Conservation (phyloP, 2,329 filamentous ascomycete genomes). For the Chalaropsis thielavioides region DNA sequence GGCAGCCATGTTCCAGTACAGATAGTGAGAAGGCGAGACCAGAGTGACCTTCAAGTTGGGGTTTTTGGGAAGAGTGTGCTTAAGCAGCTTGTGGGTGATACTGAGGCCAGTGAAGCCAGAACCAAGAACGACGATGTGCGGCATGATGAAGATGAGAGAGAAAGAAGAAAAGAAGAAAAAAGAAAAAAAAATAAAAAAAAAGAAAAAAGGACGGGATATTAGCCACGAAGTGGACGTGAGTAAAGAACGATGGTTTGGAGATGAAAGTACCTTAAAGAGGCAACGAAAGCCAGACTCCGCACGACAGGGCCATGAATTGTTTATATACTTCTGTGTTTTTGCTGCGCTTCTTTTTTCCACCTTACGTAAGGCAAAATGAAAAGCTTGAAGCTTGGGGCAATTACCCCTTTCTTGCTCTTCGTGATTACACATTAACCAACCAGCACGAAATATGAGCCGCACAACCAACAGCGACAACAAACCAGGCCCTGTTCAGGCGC, state of each 20-base stretch:
- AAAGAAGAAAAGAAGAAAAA: not conserved
- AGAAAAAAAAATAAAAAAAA: not conserved
- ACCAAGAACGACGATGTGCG: slow-evolving; percentile 37
- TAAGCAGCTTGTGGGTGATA: slow-evolving; percentile 37
- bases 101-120: slow-evolving; percentile 34
- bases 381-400: not conserved
- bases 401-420: not conserved
- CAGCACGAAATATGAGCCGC: not conserved
- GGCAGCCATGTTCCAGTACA: slow-evolving; percentile 36
- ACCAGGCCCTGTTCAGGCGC: not conserved
- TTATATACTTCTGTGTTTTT: not conserved
- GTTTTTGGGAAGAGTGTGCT: slow-evolving; percentile 28
- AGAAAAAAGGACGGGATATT: not conserved
- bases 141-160: slow-evolving; percentile 18
- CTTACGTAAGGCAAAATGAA: not conserved
- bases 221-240: not conserved
- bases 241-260: no score
- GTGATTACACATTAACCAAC: not conserved
- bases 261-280: no score
- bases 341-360: not conserved
- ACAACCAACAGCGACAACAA: not conserved
- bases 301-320: not conserved
- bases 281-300: no score
- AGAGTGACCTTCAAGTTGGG: slow-evolving; percentile 32
- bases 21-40: slow-evolving; percentile 33